Conservation (phyloP, 441 rosid species). For the Populus hybrid region DNA sequence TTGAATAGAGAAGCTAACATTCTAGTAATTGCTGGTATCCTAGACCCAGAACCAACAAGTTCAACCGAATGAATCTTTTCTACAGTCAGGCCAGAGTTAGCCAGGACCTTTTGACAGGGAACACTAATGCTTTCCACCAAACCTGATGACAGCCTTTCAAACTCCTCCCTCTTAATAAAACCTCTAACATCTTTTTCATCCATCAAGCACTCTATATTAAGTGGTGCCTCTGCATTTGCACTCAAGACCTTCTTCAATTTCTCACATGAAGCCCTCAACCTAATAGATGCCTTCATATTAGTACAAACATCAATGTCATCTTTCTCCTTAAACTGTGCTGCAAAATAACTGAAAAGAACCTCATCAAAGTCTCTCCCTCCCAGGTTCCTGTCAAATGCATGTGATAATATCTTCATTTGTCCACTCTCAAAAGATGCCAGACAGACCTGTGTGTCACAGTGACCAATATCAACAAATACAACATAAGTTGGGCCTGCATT, state of each 20-base stretch:
- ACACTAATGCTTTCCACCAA: conserved; percentile 46
- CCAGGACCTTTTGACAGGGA: conserved; percentile 69
- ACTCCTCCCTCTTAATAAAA: conserved; percentile 71
- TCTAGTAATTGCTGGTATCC: conserved; percentile 61
- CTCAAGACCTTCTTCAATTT: conserved; percentile 94
- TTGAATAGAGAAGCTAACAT: conserved; percentile 69
- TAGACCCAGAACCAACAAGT: conserved; percentile 76
- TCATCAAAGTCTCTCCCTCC: conserved; percentile 97
- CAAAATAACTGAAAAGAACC: conserved; percentile 69
- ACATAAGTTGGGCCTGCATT: conserved; percentile 46
- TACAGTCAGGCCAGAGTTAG: conserved; percentile 62
- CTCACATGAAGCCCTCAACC: conserved; percentile 86
- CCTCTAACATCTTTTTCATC: conserved; percentile 83
- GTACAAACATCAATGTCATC: conserved; percentile 74
- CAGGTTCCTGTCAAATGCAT: conserved; percentile 70
- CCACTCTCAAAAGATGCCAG: conserved; percentile 65
- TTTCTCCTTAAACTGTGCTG: conserved; percentile 66
- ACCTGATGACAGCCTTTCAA: conserved; percentile 27
- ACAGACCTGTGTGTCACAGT: conserved; percentile 81
- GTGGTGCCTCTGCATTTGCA: conserved; percentile 87
- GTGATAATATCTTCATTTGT: conserved; percentile 72
- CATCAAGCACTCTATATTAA: conserved; percentile 80
- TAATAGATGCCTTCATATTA: conserved; percentile 67
- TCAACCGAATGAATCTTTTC: conserved; percentile 70
- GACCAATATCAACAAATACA: conserved; percentile 86